Percentiles rank a stretch among this genome's conserved stretches.
phyloP scores from a whole-genome alignment of 495 filamentous ascomycete species.

The Usnea hakonensis region DNA sequence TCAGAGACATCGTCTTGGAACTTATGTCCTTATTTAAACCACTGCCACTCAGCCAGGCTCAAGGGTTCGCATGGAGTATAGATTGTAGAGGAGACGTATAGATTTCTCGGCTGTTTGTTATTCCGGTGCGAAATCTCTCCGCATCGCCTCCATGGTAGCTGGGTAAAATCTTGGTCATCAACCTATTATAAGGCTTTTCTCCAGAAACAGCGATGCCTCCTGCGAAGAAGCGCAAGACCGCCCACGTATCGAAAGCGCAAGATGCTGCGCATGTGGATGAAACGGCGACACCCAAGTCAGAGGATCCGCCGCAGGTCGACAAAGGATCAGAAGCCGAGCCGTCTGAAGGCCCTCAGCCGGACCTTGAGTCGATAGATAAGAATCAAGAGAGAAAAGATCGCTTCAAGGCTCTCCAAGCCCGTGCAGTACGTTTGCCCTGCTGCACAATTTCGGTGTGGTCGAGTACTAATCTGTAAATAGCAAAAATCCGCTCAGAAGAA shows the following conservation, averaged over 20 bases:
- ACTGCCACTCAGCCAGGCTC: too few relatives aligned
- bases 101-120: too few relatives aligned
- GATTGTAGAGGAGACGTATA: too few relatives aligned
- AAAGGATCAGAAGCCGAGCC: background rate
- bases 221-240: slow-evolving; percentile 22
- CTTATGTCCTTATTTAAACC: too few relatives aligned
- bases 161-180: background rate
- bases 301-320: background rate
- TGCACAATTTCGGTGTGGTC: background rate
- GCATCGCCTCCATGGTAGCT: too few relatives aligned
- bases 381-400: slow-evolving; percentile 52
- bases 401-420: slow-evolving; percentile 80
- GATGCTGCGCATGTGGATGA: background rate
- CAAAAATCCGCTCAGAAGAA: slow-evolving; percentile 72
- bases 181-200: background rate
- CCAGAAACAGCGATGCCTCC: slow-evolving; percentile 16
- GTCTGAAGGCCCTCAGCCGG: background rate
- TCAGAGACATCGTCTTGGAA: too few relatives aligned
- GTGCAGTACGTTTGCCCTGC: slow-evolving; percentile 45
- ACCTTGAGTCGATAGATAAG: slow-evolving; percentile 28
- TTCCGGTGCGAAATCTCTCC: too few relatives aligned
- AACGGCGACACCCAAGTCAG: background rate
- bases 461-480: slow-evolving; percentile 29
- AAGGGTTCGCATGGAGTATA: too few relatives aligned
- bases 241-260: background rate